Evolutionary conservation across 2,329 filamentous ascomycete genomes (phyloP), one percentile per base, ranked within the genome.

Genomic region (Colletotrichum coccodes): DNA sequence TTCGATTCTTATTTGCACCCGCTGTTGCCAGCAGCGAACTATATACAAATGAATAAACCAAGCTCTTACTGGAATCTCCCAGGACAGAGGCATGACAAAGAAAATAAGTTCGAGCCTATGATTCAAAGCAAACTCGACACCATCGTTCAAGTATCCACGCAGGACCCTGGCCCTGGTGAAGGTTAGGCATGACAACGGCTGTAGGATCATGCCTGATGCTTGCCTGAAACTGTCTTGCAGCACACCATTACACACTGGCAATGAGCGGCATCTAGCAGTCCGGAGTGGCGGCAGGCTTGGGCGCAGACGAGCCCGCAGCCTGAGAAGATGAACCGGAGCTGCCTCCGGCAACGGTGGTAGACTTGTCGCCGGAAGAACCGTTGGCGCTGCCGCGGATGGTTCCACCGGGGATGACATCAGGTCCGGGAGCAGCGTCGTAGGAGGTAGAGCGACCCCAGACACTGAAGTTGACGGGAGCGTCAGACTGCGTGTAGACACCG

Each of bases 401-500:
- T 28, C 68, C 68, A 7, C 64, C 66, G 2, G 66, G 66, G 40
- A 69, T 66, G 49, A 69, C 66, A 0, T 60, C 62, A 4, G 62
- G 61, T 26, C 66, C 66, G 34, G 65, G 65, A 1, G 46, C 28
- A 7, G 5, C 6, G 6, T 18, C 8, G 54, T 69, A 65, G n/a
- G 61, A 52, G 11, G 34, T 66, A 1, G 34, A 54, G 18, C 9
- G 6, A 53, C 60, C 54, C 53, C 64, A 71, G 47, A 70, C 21
- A 9, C 40, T 59, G 47, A 71, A 54, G 53, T 66, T 58, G 36
- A 71, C 47, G 32, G 60, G 26, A 23, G 61, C 58, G 28, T 71
- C 70, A n/a, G 38, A 23, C 40, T 58, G 58, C 52, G 53, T 66
- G 57, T 71, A 76, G 57, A 82, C 64, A 70, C 82, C 82, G 8